Evolutionary conservation across 768 basidiomycete species (phyloP), one percentile per base, ranked within the genome.

Genomic region (Pisolithus sp.): DNA sequence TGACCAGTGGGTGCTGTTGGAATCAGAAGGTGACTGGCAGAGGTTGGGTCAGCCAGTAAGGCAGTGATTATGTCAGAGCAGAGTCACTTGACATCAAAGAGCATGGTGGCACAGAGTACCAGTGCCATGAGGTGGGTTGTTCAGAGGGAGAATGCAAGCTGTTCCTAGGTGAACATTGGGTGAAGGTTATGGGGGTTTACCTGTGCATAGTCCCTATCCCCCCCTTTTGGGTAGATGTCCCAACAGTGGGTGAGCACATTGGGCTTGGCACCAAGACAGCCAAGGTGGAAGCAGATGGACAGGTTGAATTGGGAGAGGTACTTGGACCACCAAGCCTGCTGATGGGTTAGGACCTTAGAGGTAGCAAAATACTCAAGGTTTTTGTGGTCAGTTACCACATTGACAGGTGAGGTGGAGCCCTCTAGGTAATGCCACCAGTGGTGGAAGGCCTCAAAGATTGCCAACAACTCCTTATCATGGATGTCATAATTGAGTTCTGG

Each of bases 401-500:
- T 49, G 21, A 24, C 21, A 15, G 21, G 42, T 2, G 10, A 24
- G 20, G 42, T 5, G 4, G 24, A 26, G 21, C 42, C 63, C 45
- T 65, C 58, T 5, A 68, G 60, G 47, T 62, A 71, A 13, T 63
- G 58, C 20, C 64, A 58, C 68, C 68, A 68, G 21, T 67, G 62
- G 9, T 56, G 23, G 28, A 76, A 59, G 0, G 67, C 65, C 44
- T 66, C 42, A 15, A 77, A 62, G 37, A 80, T 76, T 0, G 76
- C 73, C 7, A 79, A 66, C 6, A 81, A 24, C 24, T 43, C 42
- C 24, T 43, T 43, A 24, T 43, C 57, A 49, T 74, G 63, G 31
- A 69, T 67, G 18, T 73, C 64, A 56, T 79, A 79, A 59, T 79
- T 78, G 13, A 64, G 52, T 57, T 79, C 72, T 1, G 70, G 63